A percentile compares a stretch with the other conserved stretches of the same genome.
phyloP scores from a whole-genome alignment of 768 basidiomycete genomes.

The Ramaria rubella region DNA sequence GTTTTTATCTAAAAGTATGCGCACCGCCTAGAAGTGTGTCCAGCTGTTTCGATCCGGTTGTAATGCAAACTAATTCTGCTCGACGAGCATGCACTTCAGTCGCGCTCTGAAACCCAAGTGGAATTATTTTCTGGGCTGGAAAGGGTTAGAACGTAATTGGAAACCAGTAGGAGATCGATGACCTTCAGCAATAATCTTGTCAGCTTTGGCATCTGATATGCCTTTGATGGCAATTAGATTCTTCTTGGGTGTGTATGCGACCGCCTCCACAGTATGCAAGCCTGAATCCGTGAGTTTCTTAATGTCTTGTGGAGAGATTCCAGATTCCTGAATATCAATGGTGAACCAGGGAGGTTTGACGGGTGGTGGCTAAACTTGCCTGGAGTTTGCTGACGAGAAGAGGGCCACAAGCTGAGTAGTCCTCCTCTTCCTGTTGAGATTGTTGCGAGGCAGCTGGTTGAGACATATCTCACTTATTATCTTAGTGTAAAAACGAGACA shows the following conservation, averaged over 20 bases:
- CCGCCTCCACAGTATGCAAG: slow-evolving; percentile 87
- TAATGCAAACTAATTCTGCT: slow-evolving; percentile 92
- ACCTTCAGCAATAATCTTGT: slow-evolving; percentile 94
- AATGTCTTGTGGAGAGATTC: slow-evolving; percentile 84
- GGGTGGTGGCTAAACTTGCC: slow-evolving; percentile 16
- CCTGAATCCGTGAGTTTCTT: slow-evolving; percentile 94
- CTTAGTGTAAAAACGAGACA: too few species aligned
- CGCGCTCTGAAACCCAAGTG: slow-evolving; percentile 95
- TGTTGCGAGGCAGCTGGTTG: slow-evolving; percentile 40
- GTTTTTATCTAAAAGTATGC: slow-evolving; percentile 16
- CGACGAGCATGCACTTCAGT: slow-evolving; percentile 95
- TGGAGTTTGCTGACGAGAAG: slow-evolving; percentile 69
- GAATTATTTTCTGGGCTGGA: slow-evolving; percentile 89
- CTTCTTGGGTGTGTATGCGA: slow-evolving; percentile 97
- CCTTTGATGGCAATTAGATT: slow-evolving; percentile 85
- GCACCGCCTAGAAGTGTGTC: slow-evolving; percentile 91
- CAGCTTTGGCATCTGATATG: slow-evolving; percentile 94
- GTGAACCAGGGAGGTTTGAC: not conserved
- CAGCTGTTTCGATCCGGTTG: slow-evolving; percentile 92
- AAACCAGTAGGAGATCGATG: slow-evolving; percentile 16
- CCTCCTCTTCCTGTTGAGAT: slow-evolving; percentile 44
- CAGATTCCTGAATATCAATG: slow-evolving; percentile 58
- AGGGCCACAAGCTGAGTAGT: slow-evolving; percentile 64
- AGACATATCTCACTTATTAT: not conserved
- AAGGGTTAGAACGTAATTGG: not conserved